Base-by-base conservation (phyloP, 129 eudicot species). In the Calendula officinalis region DNA sequence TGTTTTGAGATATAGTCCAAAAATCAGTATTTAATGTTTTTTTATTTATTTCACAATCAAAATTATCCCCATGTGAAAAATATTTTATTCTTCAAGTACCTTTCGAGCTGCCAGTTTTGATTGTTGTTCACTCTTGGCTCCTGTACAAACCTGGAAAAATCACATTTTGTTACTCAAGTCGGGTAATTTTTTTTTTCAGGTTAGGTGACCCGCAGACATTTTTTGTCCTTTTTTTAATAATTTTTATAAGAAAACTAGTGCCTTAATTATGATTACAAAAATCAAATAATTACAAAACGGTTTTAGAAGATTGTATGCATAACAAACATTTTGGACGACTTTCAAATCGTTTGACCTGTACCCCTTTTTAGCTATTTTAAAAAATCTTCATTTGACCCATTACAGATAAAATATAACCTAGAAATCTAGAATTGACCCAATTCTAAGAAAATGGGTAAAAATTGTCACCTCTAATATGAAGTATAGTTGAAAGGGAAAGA, bases 111-210 rank as follows among this genome's bases (percentile, higher is more conserved):
- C 98, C 65, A 87, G 57, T 72, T 78, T 91, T 47, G 98, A 91
- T 52, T 87, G 95, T 37, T 91, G 88, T 66, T 91, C 98, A 72
- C 98, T 91, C 78, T 91, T 91, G 10, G 98, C 98, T 68, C 98
- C 98, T 5, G 98, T 91, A 60, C 95, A 91, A 55, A 91, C 96
- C 98, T 91, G 66, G 43, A 54, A 48, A 47, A 58, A 64, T 47
- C 60, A 73, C 42, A 56, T 47, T 37, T 56, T 30, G 47, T 15
- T 10, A 64, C 17, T 55, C 49, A 22, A 54, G 71, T 36, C 11
- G 10, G 45, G 11, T 6, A 41, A 0, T 41, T 5, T 41, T 41
- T 41, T 40, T 1, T 6, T 41, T 41, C 45, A 11, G 1, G 10
- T 41, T 11, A 41, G 45, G 45, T 41, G 45, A 41, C 45, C 45